Base-by-base conservation (phyloP, 495 filamentous ascomycete species). In the Bacidia rubella region DNA sequence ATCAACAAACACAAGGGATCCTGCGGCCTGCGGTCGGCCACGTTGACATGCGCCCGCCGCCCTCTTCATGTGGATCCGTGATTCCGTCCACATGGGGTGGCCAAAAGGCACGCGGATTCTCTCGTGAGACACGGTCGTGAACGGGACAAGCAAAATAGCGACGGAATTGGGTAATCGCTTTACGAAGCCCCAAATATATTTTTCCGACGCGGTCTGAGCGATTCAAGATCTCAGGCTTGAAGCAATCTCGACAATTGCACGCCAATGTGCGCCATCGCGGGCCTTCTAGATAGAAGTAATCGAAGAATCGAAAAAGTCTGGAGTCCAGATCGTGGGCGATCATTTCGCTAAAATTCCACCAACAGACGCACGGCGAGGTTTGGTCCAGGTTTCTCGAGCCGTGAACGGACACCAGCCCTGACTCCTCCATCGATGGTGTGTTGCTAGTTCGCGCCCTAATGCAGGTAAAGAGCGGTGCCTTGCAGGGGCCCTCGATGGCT, bases 381-480 rank as follows among this genome's bases (percentile, higher is more conserved):
- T 7, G 15, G 29, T 7, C 29, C 29, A 35, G 29, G 15, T 35
- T 35, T 15, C 29, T n/a, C n/a, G n/a, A n/a, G n/a, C n/a, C n/a
- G n/a, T 35, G 29, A 35, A 15, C 29, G 29, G 29, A 35, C 29
- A 35, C 29, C 29, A 35, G 29, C 15, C 7, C 29, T 35, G 29
- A 15, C 15, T 15, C 15, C 29, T 17, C 41, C 17, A 9, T 17
- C 17, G 41, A 44, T 9, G 41, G 41, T 22, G 41, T 22, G 17
- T 10, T 7, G 41, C 41, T 44, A 44, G 41, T 9, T 9, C 9
- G 17, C 20, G 41, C 20, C 41, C 41, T 44, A 44, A 44, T 44
- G 41, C 41, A 44, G 20, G 41, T 44, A 44, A 44, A 44, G 19
- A 44, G 20, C 41, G 41, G 41, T 44, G 41, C 41, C 41, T 44